Base-by-base conservation (phyloP, 164 flowering plant species). In the Aristolochia contorta region DNA sequence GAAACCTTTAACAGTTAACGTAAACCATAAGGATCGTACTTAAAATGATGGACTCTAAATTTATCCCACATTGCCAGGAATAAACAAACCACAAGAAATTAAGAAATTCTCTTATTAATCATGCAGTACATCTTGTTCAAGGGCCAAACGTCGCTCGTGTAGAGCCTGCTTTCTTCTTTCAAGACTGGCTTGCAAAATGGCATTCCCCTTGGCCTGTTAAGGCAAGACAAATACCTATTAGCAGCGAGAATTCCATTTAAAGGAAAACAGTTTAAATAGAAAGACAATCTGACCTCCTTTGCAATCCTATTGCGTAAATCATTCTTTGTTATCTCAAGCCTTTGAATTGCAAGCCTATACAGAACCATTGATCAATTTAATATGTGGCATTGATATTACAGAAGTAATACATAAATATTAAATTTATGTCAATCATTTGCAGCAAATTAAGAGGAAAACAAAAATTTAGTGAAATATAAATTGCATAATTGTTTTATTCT, bases 91-190 rank as follows among this genome's bases (percentile, higher is more conserved):
- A 21, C 43, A 12, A 7, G 43, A 25, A 50, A 49, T 20, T 16
- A 20, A 49, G 53, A 20, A 49, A 20, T 18, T 16, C 22, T 18
- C 22, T 18, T 18, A 20, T 5, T 6, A 41, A 57, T 37, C 43
- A 37, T 37, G 43, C 43, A 37, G 43, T 86, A 94, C 99, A 87
- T 94, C 99, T 89, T 94, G 99, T 67, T 94, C 95, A 76, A 94
- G 99, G 24, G 96, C 96, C 73, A 94, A 72, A 57, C 99, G 99
- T 16, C 99, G 83, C 66, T 91, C 97, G 71, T 89, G 99, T 80
- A 94, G 76, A 72, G 97, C 99, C 77, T 89, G 97, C 77, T 94
- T 94, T 77, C 96, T 79, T 79, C 96, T 79, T 74, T 94, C 99
- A 79, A 94, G 74, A 82, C 96, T 94, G 64, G 99, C 97, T 74